Conservation (phyloP, 192 early-diverging fungal genomes). For the Backusella circina region DNA sequence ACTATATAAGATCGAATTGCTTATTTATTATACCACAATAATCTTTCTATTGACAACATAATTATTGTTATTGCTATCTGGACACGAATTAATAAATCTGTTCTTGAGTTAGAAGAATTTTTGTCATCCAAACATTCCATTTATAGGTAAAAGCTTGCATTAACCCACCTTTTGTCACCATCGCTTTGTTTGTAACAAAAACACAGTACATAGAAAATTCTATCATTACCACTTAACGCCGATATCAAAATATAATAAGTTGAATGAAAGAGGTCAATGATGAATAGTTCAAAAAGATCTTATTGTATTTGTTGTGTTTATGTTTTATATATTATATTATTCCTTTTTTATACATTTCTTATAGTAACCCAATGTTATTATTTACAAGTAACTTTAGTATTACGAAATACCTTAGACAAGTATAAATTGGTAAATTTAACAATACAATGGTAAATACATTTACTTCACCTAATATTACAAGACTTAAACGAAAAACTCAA, state of each 20-base stretch:
- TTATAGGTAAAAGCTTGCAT: conserved; percentile 3
- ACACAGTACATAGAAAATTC: not conserved
- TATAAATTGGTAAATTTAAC: not conserved
- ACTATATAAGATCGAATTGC: not conserved
- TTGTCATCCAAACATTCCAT: not conserved
- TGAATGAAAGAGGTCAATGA: not conserved
- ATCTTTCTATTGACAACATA: not conserved
- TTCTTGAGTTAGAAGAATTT: not conserved
- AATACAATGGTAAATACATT: not conserved
- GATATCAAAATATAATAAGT: not conserved
- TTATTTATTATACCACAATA: not conserved
- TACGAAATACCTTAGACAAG: not conserved
- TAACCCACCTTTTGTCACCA: not conserved
- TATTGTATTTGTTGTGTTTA: not conserved
- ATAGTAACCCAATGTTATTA: not conserved
- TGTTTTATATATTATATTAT: not conserved
- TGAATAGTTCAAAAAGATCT: not conserved
- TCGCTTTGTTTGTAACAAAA: not conserved
- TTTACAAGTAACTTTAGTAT: not conserved
- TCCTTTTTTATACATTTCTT: not conserved
- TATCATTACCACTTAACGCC: not conserved
- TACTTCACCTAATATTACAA: too few relatives aligned
- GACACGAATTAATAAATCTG: not conserved
- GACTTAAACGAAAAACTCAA: not conserved
- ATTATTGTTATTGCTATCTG: not conserved